Evolutionary conservation across 768 basidiomycete species (phyloP), one percentile per base, ranked within the genome.

Genomic region (Trametes gibbosa): DNA sequence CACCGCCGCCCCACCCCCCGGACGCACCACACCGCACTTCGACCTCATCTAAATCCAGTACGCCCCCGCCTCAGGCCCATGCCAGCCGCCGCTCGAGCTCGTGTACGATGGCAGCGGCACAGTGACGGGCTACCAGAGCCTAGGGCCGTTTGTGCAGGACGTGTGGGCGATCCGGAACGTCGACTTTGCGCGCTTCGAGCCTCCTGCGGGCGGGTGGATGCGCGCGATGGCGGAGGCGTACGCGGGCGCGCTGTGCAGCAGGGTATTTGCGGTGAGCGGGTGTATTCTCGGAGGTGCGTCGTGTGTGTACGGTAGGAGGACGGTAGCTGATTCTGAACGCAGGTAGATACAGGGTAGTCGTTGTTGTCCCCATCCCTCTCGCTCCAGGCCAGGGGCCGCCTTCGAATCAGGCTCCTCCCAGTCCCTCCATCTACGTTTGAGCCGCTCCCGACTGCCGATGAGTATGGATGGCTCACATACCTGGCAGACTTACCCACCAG

Each of bases 81-180:
- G 52, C 13, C 58, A 49, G 3, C 53, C 69, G 0, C 87, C 83
- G 0, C 75, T 91, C 3, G 79, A 88, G 56, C 77, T 91, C 23
- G 75, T 91, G 10, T 88, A 91, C 63, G 89, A 90, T 61, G 89
- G 89, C 5, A 87, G 85, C 61, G 89, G 89, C 0, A 68, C 87
- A 13, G 72, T 79, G 17, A 74, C 73, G 34, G 48, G 35, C 9
- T 81, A 84, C 52, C 82, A 82, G 54, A 69, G 78, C 34, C 77
- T 76, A 10, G 64, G 70, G 7, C 65, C 75, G 9, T 63, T 90
- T 2, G 73, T 75, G 9, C 77, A 88, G 45, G 66, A 75, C 19
- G 76, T 90, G 2, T 90, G 83, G 82, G 85, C 77, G 0, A 79
- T 91, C 43, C 72, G 75, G 35, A 84, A 89, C 61, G 85, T 85